Evolutionary conservation across 306 rosid species (phyloP).

Genomic region (Myrica gale): DNA sequence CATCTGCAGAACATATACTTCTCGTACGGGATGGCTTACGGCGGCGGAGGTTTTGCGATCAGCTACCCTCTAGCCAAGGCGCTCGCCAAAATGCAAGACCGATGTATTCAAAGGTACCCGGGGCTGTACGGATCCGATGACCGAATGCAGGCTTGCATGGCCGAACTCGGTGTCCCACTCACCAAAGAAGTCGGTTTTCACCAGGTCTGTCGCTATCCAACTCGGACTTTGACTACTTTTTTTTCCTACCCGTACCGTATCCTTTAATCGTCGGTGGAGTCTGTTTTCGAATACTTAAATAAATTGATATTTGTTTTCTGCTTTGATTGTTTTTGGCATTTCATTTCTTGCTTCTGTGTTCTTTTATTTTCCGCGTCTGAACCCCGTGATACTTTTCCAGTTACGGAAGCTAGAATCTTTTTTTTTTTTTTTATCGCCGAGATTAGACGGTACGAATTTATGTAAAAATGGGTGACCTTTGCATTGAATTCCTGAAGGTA

Average conservation of each 20-base stretch:
- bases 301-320: too few relatives aligned
- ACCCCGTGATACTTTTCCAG: background rate
- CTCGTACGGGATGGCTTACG: constrained; percentile 96
- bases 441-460: background rate
- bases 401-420: background rate
- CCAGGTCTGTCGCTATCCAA: constrained; percentile 46
- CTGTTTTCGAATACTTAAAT: background rate
- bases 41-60: constrained; percentile 94
- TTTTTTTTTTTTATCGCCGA: background rate
- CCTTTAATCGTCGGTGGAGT: background rate
- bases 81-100: constrained; percentile 66
- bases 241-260: background rate
- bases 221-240: background rate
- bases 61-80: constrained; percentile 78
- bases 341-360: too few relatives aligned
- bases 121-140: constrained; percentile 94
- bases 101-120: constrained; percentile 81
- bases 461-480: background rate
- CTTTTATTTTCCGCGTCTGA: too few relatives aligned
- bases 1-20: constrained; percentile 90
- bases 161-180: constrained; percentile 98
- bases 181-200: constrained; percentile 93
- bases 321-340: background rate
- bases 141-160: constrained; percentile 98
- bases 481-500: background rate